Evolutionary conservation across 2,329 filamentous ascomycete species (phyloP), one percentile per base, ranked within the genome.

Genomic region (Massarina eburnea): DNA sequence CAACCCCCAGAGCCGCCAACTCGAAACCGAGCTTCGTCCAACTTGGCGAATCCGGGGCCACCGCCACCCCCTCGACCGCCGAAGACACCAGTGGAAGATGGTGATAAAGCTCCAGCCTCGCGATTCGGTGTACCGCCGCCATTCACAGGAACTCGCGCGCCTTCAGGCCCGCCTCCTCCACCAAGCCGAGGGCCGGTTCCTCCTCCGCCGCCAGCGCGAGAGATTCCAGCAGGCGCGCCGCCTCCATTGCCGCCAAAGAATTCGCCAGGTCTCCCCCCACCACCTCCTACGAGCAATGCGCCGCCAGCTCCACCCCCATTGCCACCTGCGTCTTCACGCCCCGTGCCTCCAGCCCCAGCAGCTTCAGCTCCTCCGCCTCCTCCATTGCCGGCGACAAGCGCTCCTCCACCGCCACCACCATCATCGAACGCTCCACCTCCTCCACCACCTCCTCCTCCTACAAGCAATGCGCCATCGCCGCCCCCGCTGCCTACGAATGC

Each of bases 41-140:
- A 71, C 58, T 44, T 78, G 55, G 59, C 76, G 8, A 76, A 76
- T 39, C 76, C 83, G 22, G 84, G 80, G 1, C 85, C 86, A 21
- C 81, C 84, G 19, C 85, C 86, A 29, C 85, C 86, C 9, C 84
- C 77, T 14, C 65, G 76, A 42, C 75, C 77, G 15, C 71, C 76
- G 1, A 79, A 79, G 59, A 73, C 73, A 35, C 75, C 76, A 1
- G 73, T 89, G 41, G 85, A 89, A 32, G 87, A 91, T 20, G 74
- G 76, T 12, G 57, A 66, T 10, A 78, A 81, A 44, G 76, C 79
- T 37, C 70, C 76, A 17, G 72, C 71, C 27, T 77, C 80, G 42
- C 86, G 77, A 55, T 91, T 89, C 61, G 82, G 81, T 26, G 89
- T 95, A 5, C 90, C 91, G 44, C 91, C 91, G 6, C 83, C 89